Percentiles rank a stretch among this genome's conserved stretches.
phyloP scores from a whole-genome alignment of 169 alveolate species.

The Plasmodium vinckei region DNA sequence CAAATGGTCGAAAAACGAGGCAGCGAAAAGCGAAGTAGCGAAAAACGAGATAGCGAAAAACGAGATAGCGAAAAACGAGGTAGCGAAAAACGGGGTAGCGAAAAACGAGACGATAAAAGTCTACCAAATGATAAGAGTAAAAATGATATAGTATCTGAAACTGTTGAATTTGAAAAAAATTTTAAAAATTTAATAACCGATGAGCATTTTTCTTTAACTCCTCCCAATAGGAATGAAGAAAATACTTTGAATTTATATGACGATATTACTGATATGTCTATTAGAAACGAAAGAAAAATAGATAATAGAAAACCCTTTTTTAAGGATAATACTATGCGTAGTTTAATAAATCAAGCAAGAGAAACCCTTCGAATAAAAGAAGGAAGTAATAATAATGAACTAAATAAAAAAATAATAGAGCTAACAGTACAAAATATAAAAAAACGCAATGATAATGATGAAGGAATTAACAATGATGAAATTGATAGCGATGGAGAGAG shows the following conservation, averaged over 20 bases:
- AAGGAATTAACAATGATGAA: background rate
- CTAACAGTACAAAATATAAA: background rate
- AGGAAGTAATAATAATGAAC: background rate
- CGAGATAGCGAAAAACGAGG: too few relatives aligned
- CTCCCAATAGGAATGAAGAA: conserved; percentile 3
- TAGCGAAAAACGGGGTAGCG: background rate
- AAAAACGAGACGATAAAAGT: background rate
- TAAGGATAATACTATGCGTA: too few relatives aligned
- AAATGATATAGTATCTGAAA: background rate
- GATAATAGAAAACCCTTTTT: background rate
- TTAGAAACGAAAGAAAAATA: background rate
- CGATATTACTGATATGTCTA: conserved; percentile 22
- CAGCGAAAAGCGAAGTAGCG: too few relatives aligned
- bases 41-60: background rate
- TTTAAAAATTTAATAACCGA: conserved; percentile 2
- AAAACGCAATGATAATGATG: background rate
- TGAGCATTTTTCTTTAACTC: conserved; percentile 10
- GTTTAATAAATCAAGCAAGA: background rate
- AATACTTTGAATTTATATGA: conserved; percentile 2
- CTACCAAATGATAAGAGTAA: background rate
- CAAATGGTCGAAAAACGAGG: background rate
- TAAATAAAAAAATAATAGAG: background rate
- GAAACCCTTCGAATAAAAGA: background rate
- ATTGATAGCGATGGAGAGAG: background rate
- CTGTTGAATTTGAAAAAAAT: background rate